Evolutionary conservation across 495 filamentous ascomycete species (phyloP).

Genomic region (Xylaria sp.): DNA sequence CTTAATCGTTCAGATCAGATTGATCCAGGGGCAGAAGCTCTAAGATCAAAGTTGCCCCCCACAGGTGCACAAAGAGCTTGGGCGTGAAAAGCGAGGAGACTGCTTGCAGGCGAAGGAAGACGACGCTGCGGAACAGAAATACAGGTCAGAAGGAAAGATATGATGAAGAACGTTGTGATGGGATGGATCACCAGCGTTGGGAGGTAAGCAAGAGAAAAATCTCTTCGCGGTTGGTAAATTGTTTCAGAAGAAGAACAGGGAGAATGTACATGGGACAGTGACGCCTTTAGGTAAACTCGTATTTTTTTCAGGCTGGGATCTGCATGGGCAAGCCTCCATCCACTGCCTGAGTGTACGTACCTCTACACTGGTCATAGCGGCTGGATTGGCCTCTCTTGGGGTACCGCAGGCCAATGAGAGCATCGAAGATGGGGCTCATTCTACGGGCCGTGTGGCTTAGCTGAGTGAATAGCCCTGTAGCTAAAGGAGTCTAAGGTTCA

Average conservation of each 20-base stretch:
- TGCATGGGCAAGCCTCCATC: conserved; percentile 36
- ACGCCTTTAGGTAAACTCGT: conserved; percentile 34
- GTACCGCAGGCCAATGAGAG: conserved; percentile 21
- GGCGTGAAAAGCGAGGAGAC: conserved; percentile 28
- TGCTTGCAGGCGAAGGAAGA: conserved; percentile 30
- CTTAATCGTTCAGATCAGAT: conserved; percentile 27
- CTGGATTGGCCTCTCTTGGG: background rate
- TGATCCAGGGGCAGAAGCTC: conserved; percentile 34
- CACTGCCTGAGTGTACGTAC: conserved; percentile 26
- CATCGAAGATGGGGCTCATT: background rate
- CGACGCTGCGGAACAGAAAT: conserved; percentile 30
- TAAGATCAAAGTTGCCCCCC: conserved; percentile 31
- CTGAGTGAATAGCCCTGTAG: conserved; percentile 1
- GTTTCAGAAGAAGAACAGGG: conserved; percentile 36
- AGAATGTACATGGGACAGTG: conserved; percentile 30
- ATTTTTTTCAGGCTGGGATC: conserved; percentile 46
- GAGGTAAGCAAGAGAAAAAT: conserved; percentile 32
- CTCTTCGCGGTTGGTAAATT: conserved; percentile 33
- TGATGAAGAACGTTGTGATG: conserved; percentile 28
- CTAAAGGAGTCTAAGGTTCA: background rate
- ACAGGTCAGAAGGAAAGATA: conserved; percentile 35
- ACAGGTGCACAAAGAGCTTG: conserved; percentile 33
- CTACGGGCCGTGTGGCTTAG: conserved; percentile 18
- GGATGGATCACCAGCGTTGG: conserved; percentile 36
- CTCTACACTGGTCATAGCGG: background rate